Base-by-base conservation (phyloP, 495 filamentous ascomycete species). In the Lasiosphaeris hirsuta region DNA sequence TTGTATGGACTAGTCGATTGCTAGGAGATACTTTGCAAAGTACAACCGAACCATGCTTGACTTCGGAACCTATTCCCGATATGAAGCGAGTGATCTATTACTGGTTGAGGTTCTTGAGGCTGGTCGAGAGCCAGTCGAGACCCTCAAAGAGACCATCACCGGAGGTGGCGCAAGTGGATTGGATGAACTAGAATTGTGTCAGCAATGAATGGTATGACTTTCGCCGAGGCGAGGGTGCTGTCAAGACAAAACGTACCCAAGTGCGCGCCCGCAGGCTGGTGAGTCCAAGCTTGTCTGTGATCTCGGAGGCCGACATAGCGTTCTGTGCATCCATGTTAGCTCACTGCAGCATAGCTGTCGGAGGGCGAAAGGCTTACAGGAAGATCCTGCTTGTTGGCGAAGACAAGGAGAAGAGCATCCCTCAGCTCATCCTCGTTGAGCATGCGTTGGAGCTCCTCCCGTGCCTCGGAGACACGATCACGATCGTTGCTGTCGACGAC, bases 301-400 rank as follows among this genome's bases (percentile, higher is more conserved):
- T 97, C 79, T 99, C 94, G 66, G 94, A 92, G 63, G 94, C 92
- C 73, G 93, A 96, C 94, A 99, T 99, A 71, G 94, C 94, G 70
- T 99, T 97, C 90, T 97, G 67, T 30, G 45, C 62, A 39, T 23
- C 13, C 8, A 18, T 17, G 62, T 70, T 39, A 72, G 68, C 57
- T 19, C 7, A 8, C 58, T 42, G 35, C 51, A 0, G 13, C 9
- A 13, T 17, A 39, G 14, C 34, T 17, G 23, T 23, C 36, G 40
- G 39, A 15, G 19, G 19, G 43, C 23, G n/a, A 58, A 53, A 10
- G 17, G 73, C 92, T 73, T 81, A 96, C 93, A 46, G 94, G 94
- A 81, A 99, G 77, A 96, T 99, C 94, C 82, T 99, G 94, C 83
- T 99, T 99, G 89, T 99, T 99, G 81, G 94, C 94, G 69, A 99